Evolutionary conservation across 2,329 filamentous ascomycete genomes (phyloP).

Genomic region (Verticillium zaregamsianum): DNA sequence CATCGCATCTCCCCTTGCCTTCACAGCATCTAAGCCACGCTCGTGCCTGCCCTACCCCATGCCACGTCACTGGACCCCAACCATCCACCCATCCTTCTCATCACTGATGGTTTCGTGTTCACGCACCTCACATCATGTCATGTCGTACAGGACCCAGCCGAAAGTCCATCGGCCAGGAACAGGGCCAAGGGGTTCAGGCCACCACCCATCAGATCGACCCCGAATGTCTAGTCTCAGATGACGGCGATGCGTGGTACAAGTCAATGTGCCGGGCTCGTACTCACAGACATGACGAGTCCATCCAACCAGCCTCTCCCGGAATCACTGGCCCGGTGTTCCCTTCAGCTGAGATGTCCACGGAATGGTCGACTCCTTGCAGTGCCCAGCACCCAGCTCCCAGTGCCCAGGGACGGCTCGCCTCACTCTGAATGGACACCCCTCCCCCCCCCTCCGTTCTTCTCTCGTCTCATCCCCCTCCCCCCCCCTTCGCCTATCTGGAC

Average conservation of each 20-base stretch:
- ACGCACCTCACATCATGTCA: not conserved
- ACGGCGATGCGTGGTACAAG: not conserved
- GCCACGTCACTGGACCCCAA: not conserved
- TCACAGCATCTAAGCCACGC: not conserved
- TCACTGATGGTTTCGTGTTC: not conserved
- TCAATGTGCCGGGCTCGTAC: not conserved
- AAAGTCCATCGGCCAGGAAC: not conserved
- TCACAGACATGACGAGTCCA: not conserved
- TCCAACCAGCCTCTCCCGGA: not conserved
- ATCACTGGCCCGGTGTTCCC: not conserved
- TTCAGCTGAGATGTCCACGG: not conserved
- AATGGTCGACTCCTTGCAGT: not conserved
- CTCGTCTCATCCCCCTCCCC: not conserved
- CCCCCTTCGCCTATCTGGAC: not conserved
- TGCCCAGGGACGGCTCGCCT: not conserved
- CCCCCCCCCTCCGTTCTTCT: not conserved
- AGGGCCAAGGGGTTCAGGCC: not conserved
- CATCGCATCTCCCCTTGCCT: not conserved
- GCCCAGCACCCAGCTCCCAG: not conserved
- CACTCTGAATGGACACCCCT: not conserved
- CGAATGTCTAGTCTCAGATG: not conserved
- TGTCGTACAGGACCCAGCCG: not conserved
- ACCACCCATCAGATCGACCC: not conserved
- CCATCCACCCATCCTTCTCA: not conserved
- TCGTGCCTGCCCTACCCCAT: not conserved